Conservation (phyloP, 345 rosid genomes). For the Acer saccharum region DNA sequence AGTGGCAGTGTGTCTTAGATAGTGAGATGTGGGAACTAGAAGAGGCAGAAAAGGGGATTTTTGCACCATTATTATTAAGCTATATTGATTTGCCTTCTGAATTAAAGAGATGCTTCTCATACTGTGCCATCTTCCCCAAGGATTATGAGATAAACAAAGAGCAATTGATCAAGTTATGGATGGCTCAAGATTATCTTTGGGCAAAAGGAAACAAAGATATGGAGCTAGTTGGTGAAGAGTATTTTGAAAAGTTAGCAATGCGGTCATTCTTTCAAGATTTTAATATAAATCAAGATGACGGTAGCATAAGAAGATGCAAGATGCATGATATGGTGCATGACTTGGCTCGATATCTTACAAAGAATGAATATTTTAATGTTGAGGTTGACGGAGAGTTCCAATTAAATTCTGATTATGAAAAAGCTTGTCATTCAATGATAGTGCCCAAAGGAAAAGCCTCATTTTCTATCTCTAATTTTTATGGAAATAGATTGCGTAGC, state of each 20-base stretch:
- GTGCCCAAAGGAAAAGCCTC: neutral
- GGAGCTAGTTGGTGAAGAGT: neutral
- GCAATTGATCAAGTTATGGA: neutral
- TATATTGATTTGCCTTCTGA: neutral
- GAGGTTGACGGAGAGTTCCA: neutral
- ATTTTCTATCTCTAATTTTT: neutral
- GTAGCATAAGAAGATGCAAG: neutral
- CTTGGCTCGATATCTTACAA: neutral
- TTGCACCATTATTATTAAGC: neutral
- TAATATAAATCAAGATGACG: neutral
- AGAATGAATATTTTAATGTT: neutral
- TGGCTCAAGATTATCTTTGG: neutral
- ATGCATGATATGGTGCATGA: slow-evolving; percentile 1
- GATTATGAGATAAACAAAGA: neutral
- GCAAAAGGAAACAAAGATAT: neutral
- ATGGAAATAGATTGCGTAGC: neutral
- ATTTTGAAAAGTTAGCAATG: neutral
- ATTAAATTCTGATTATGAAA: neutral
- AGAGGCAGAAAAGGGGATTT: neutral
- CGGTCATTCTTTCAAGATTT: neutral
- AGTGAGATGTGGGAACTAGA: too few species aligned
- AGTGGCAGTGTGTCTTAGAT: too few species aligned
- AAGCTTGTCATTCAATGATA: neutral
- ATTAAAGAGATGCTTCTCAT: neutral
- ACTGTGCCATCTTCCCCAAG: neutral